Percentiles rank a stretch among this genome's conserved stretches.
phyloP scores from a whole-genome alignment of 2,329 filamentous ascomycete genomes.

The Emmonsiellopsis sp. region DNA sequence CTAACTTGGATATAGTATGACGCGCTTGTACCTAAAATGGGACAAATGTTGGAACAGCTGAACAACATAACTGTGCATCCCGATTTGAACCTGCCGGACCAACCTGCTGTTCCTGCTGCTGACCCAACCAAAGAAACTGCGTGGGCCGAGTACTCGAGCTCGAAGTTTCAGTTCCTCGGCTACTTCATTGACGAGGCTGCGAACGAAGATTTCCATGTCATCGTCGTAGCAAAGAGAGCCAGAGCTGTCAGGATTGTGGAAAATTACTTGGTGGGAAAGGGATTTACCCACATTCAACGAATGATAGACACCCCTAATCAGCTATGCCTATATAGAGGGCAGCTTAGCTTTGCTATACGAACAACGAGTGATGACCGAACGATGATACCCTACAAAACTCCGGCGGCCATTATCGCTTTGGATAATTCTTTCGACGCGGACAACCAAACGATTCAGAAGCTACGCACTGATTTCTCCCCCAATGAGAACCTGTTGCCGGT shows the following conservation, averaged over 20 bases:
- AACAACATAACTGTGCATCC: slow-evolving; percentile 37
- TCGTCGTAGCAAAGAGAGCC: slow-evolving; percentile 29
- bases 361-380: slow-evolving; percentile 21
- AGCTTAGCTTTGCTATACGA: slow-evolving; percentile 29
- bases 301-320: slow-evolving; percentile 24
- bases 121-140: slow-evolving; percentile 30
- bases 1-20: slow-evolving; percentile 19
- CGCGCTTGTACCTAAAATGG: slow-evolving; percentile 22
- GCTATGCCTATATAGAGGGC: slow-evolving; percentile 27
- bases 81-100: slow-evolving; percentile 34
- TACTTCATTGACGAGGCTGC: slow-evolving; percentile 31
- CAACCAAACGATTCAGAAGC: slow-evolving; percentile 16
- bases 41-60: slow-evolving; percentile 26
- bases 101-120: slow-evolving; percentile 25
- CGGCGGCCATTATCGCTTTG: slow-evolving; percentile 35
- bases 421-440: slow-evolving; percentile 35
- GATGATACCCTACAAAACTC: slow-evolving; percentile 24
- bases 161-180: slow-evolving; percentile 38
- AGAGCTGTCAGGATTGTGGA: slow-evolving; percentile 31
- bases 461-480: slow-evolving; percentile 13
- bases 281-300: slow-evolving; percentile 16
- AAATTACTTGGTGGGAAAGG: slow-evolving; percentile 35
- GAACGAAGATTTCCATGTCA: slow-evolving; percentile 28
- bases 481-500: slow-evolving; percentile 32
- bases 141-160: slow-evolving; percentile 40